Conservation (phyloP, 345 rosid species). For the Psidium guajava region DNA sequence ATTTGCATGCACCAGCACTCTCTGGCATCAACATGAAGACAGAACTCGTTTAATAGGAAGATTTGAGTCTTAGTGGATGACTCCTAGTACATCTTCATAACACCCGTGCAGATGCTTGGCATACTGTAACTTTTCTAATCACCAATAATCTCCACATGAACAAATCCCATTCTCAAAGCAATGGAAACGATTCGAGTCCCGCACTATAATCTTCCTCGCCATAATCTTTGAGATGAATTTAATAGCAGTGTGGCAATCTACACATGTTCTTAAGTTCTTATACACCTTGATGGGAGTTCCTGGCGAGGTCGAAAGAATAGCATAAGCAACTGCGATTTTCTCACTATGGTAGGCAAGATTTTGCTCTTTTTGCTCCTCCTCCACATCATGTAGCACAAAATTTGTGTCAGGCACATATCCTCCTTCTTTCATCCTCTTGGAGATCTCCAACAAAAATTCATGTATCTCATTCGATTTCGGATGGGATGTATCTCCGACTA, state of each 20-base stretch:
- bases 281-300: slow-evolving; percentile 63
- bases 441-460: slow-evolving; percentile 38
- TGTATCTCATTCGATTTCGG: slow-evolving; percentile 49
- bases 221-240: slow-evolving; percentile 76
- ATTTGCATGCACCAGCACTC: background rate
- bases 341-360: slow-evolving; percentile 78
- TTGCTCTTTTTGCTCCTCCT: slow-evolving; percentile 87
- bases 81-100: background rate
- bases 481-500: slow-evolving; percentile 55
- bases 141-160: slow-evolving; percentile 89
- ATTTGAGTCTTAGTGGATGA: background rate
- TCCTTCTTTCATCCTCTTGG: slow-evolving; percentile 65
- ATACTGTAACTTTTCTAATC: background rate
- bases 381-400: slow-evolving; percentile 78
- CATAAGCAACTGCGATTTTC: slow-evolving; percentile 87
- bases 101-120: background rate
- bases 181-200: slow-evolving; percentile 81
- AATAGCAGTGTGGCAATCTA: slow-evolving; percentile 83
- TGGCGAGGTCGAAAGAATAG: slow-evolving; percentile 51
- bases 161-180: slow-evolving; percentile 72
- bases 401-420: slow-evolving; percentile 72
- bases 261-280: slow-evolving; percentile 86
- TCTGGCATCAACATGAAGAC: background rate
- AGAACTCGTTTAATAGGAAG: background rate
- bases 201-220: slow-evolving; percentile 50